Base-by-base conservation (phyloP, 257 asterid genomes). In the Apocynum venetum region DNA sequence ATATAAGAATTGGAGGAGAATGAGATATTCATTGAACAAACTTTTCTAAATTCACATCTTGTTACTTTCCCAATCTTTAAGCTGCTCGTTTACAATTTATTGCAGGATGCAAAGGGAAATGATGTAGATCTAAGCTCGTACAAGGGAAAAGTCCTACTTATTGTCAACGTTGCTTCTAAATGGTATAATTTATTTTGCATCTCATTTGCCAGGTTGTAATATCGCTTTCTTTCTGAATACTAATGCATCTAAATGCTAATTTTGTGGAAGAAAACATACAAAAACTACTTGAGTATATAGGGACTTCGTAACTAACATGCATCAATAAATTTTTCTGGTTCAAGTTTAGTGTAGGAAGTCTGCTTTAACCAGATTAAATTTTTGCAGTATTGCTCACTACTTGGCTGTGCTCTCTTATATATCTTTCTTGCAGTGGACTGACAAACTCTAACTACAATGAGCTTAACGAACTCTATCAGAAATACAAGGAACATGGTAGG, bases 111-210 rank as follows among this genome's bases (percentile, higher is more conserved):
- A 4, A 84, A 40, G 40, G 87, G 89, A 49, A 86, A 80, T 48
- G 80, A 85, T 80, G 84, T 85, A 20, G 77, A 91, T 81, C 86
- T 91, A 72, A 83, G 92, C 77, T 48, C 9, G 52, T 91, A 83
- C 89, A 89, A 82, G 78, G 92, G 96, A 48, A 89, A 91, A 73
- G 87, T 88, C 78, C 88, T 91, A 55, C 73, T 91, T 13, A 84
- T 91, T 35, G 93, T 88, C 76, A 90, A 90, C 71, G 97, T 92
- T 73, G 97, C 92, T 49, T 90, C 93, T 6, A 83, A 91, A 79
- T 91, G 97, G 97, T 90, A 84, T 9, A 25, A 2, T 72, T 31
- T 44, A 31, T 8, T 66, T 67, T 75, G 76, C 19, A 52, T 69
- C 48, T 14, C 35, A 36, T 52, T 20, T 77, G 4, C 61, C 48